phyloP scores from a whole-genome alignment of 208 protist genomes.

The Spongospora subterranea region DNA sequence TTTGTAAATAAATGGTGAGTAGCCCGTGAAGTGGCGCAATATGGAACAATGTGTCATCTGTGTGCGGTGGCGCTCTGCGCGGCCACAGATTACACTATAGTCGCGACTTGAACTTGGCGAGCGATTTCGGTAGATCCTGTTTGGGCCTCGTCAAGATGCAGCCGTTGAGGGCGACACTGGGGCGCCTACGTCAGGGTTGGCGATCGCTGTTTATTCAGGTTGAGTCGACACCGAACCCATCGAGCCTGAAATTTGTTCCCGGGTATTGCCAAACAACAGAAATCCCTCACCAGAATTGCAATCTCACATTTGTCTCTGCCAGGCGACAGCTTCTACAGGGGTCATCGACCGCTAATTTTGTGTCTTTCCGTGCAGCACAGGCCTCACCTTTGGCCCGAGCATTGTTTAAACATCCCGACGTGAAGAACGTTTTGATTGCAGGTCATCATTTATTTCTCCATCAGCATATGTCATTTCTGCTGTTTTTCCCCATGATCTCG shows the following conservation, averaged over 20 bases:
- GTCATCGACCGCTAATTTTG: constrained; percentile 69
- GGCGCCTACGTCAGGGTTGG: not conserved
- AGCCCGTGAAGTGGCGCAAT: no score
- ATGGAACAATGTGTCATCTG: no score
- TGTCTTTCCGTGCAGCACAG: constrained; percentile 63
- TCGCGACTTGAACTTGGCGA: no score
- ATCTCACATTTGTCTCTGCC: not conserved
- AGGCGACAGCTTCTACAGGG: constrained; percentile 56
- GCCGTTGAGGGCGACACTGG: no score
- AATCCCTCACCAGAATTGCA: not conserved
- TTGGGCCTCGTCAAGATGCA: no score
- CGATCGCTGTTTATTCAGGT: constrained; percentile 77
- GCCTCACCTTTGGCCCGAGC: constrained; percentile 72
- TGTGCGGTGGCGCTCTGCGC: no score
- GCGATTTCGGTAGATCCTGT: no score
- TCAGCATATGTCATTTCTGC: no score
- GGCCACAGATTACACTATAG: no score
- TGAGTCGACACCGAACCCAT: constrained; percentile 76
- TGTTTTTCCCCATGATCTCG: no score
- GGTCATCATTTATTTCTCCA: not conserved
- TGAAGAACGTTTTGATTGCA: constrained; percentile 75
- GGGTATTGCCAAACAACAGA: constrained; percentile 11
- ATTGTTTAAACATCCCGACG: constrained; percentile 72
- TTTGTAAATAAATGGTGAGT: no score
- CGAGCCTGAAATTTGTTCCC: constrained; percentile 77